A percentile compares a stretch with the other conserved stretches of the same genome.
Conservation (phyloP, 148 eudicot species). For the Amaranthus cruentus region DNA sequence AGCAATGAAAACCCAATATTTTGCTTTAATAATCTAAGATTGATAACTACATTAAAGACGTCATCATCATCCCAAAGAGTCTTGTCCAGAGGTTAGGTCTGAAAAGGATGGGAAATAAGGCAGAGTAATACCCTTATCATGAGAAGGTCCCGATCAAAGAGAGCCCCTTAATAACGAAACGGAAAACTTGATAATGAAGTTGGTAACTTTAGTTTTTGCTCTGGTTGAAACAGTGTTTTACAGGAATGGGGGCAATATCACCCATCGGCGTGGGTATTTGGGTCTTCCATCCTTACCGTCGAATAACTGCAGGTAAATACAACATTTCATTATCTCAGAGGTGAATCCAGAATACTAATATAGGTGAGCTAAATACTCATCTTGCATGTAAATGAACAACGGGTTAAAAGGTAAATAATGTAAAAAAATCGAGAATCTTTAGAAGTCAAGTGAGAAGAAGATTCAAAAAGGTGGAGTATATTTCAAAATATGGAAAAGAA, state of each 20-base stretch:
- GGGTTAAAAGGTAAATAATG: no score
- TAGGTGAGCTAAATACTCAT: no score
- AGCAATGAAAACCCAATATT: slow-evolving; percentile 8
- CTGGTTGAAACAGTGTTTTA: slow-evolving; percentile 28
- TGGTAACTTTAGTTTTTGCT: not conserved
- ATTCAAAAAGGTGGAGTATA: slow-evolving; percentile 3
- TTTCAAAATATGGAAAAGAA: not conserved
- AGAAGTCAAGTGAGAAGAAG: not conserved
- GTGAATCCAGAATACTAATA: no score
- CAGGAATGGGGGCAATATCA: slow-evolving; percentile 92
- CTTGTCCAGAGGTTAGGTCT: not conserved
- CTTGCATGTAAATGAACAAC: no score
- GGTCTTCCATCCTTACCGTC: slow-evolving; percentile 96
- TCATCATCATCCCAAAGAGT: no score
- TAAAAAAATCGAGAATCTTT: no score
- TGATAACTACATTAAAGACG: slow-evolving; percentile 9
- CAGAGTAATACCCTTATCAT: no score
- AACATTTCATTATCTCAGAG: no score
- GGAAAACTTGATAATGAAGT: no score
- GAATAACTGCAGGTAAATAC: slow-evolving; percentile 53
- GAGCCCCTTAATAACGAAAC: no score
- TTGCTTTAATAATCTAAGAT: not conserved
- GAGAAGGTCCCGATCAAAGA: no score
- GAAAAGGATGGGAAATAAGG: not conserved
- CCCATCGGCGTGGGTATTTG: slow-evolving; percentile 94